Evolutionary conservation across 2,329 filamentous ascomycete genomes (phyloP).

Genomic region (Epichloe sylvatica): DNA sequence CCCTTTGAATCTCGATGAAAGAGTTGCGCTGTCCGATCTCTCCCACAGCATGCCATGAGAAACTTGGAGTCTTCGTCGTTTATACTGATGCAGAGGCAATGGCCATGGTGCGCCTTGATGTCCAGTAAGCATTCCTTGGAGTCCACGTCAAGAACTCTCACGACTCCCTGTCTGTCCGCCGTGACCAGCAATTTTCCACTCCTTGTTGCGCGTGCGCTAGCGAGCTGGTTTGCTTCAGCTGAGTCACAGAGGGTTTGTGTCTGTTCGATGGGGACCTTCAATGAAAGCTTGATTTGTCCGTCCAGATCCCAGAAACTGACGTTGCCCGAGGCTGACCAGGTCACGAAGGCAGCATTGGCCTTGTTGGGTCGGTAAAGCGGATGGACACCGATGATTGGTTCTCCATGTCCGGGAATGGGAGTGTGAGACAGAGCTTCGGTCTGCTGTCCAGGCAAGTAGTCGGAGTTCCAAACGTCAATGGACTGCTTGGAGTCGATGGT

Average conservation of each 20-base stretch:
- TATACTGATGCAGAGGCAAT: slow-evolving; percentile 70
- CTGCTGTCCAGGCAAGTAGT: slow-evolving; percentile 28
- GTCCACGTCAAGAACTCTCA: slow-evolving; percentile 53
- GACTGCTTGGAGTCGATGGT: slow-evolving; percentile 63
- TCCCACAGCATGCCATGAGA: slow-evolving; percentile 67
- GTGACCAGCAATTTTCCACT: slow-evolving; percentile 57
- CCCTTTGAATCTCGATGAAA: slow-evolving; percentile 49
- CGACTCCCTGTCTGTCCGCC: slow-evolving; percentile 74
- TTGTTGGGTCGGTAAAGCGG: slow-evolving; percentile 46
- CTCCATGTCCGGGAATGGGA: slow-evolving; percentile 48
- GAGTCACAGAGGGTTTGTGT: slow-evolving; percentile 33
- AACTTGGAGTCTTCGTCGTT: slow-evolving; percentile 46
- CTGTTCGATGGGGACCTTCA: slow-evolving; percentile 58
- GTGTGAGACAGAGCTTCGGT: slow-evolving; percentile 30
- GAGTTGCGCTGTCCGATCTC: slow-evolving; percentile 88
- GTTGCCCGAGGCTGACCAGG: slow-evolving; percentile 71
- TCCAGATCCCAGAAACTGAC: slow-evolving; percentile 72
- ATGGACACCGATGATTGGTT: slow-evolving; percentile 60
- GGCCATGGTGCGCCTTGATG: slow-evolving; percentile 72
- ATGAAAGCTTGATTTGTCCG: slow-evolving; percentile 50
- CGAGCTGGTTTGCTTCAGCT: slow-evolving; percentile 44
- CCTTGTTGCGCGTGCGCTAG: slow-evolving; percentile 44
- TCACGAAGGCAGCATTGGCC: slow-evolving; percentile 62
- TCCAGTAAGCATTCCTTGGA: slow-evolving; percentile 51
- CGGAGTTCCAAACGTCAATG: slow-evolving; percentile 51